Conservation (phyloP, 306 rosid species). For the Myrica gale region DNA sequence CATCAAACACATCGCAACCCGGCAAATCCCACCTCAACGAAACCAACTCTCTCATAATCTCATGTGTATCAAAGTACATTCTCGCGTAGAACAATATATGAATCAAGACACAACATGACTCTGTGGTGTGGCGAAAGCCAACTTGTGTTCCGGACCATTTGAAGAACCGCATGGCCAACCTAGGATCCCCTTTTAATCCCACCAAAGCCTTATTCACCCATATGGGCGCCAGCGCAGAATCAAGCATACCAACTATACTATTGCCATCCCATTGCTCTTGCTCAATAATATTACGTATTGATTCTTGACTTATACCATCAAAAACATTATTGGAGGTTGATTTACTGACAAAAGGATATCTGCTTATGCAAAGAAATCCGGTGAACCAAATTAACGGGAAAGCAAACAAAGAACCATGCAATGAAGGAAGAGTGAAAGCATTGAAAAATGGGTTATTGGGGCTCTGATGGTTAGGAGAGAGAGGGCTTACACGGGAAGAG, state of each 20-base stretch:
- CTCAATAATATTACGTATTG: constrained; percentile 44
- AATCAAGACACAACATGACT: constrained; percentile 68
- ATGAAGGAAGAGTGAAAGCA: constrained; percentile 24
- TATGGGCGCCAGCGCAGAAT: constrained; percentile 65
- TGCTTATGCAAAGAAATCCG: constrained; percentile 49
- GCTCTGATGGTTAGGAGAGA: constrained; percentile 30
- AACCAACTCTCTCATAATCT: constrained; percentile 55
- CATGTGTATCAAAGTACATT: constrained; percentile 56
- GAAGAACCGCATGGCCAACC: constrained; percentile 66
- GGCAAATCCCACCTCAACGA: constrained; percentile 51
- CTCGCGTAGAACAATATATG: constrained; percentile 67
- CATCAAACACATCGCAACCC: constrained; percentile 59
- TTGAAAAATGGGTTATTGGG: constrained; percentile 23
- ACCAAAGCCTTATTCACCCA: constrained; percentile 62
- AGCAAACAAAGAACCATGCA: constrained; percentile 35
- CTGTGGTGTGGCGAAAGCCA: constrained; percentile 56
- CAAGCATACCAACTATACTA: constrained; percentile 37
- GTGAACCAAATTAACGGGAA: constrained; percentile 59
- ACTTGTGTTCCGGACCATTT: constrained; percentile 46
- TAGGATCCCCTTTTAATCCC: constrained; percentile 59
- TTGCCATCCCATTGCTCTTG: constrained; percentile 48
- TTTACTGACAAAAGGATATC: constrained; percentile 66
- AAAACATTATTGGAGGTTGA: constrained; percentile 22
- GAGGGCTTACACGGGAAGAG: constrained; percentile 62
- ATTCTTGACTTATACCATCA: constrained; percentile 36